A percentile compares a stretch with the other conserved stretches of the same genome.
Evolutionary conservation across 495 filamentous ascomycete genomes (phyloP).

Genomic region (Neurospora intermedia): DNA sequence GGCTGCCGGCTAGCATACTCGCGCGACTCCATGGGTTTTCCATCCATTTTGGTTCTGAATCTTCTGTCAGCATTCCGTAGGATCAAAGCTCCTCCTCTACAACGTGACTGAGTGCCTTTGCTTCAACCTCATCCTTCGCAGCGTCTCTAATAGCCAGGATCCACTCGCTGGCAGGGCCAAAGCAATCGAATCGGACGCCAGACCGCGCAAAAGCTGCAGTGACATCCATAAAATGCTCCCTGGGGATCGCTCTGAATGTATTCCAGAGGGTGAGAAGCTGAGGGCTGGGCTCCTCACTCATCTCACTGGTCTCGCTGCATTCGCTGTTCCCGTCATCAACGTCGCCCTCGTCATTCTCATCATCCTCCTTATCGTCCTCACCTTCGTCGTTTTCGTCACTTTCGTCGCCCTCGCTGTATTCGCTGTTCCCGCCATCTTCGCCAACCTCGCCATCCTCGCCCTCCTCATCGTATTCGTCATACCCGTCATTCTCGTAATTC

Average conservation of each 20-base stretch:
- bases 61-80: too few relatives aligned
- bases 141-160: not conserved
- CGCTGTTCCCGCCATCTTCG: too few relatives aligned
- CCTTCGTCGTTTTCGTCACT: too few relatives aligned
- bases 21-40: not conserved
- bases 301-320: too few relatives aligned
- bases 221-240: not conserved
- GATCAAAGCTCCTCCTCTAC: not conserved
- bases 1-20: not conserved
- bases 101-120: not conserved
- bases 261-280: not conserved
- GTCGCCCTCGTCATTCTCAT: too few relatives aligned
- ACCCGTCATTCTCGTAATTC: too few relatives aligned
- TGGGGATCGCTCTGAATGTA: not conserved
- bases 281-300: not conserved
- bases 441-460: too few relatives aligned
- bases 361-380: too few relatives aligned
- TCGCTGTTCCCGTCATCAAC: too few relatives aligned
- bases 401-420: too few relatives aligned
- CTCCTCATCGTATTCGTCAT: too few relatives aligned
- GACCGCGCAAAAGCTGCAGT: not conserved
- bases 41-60: too few relatives aligned
- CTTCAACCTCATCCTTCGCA: not conserved
- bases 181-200: not conserved
- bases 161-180: not conserved